Conservation (phyloP, 1,284 basidiomycete species). For the Rhodotorula sp. region DNA sequence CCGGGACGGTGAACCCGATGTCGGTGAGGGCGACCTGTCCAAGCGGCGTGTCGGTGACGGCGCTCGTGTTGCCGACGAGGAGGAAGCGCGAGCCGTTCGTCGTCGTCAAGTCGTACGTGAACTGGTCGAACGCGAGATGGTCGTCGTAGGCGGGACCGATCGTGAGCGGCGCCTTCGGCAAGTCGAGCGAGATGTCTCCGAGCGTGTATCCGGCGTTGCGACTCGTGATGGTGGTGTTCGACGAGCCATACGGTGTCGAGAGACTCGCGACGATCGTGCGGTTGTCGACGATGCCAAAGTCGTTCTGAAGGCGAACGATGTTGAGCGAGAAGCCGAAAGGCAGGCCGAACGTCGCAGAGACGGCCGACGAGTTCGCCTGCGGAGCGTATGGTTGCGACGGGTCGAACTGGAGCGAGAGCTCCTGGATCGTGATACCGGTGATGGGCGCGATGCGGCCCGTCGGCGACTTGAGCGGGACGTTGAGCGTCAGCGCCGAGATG, state of each 20-base stretch:
- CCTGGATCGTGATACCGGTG: conserved; percentile 64
- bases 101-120: conserved; percentile 49
- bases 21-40: conserved; percentile 67
- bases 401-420: conserved; percentile 62
- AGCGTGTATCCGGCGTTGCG: conserved; percentile 58
- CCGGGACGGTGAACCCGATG: conserved; percentile 72
- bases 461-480: conserved; percentile 60
- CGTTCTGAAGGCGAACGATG: conserved; percentile 67
- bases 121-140: conserved; percentile 47
- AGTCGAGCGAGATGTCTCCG: conserved; percentile 66
- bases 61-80: conserved; percentile 63
- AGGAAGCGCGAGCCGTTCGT: conserved; percentile 60
- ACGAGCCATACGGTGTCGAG: conserved; percentile 51
- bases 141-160: conserved; percentile 57
- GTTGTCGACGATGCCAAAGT: conserved; percentile 62
- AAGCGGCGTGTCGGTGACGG: conserved; percentile 66
- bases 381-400: conserved; percentile 63
- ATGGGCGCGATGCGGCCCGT: conserved; percentile 63
- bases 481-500: conserved; percentile 59
- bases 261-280: conserved; percentile 58
- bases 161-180: conserved; percentile 59
- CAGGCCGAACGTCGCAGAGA: conserved; percentile 63
- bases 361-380: conserved; percentile 58
- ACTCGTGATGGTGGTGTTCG: conserved; percentile 25
- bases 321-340: conserved; percentile 72